Conservation (phyloP, 2,329 filamentous ascomycete species). For the Cordyceps tenuipes region DNA sequence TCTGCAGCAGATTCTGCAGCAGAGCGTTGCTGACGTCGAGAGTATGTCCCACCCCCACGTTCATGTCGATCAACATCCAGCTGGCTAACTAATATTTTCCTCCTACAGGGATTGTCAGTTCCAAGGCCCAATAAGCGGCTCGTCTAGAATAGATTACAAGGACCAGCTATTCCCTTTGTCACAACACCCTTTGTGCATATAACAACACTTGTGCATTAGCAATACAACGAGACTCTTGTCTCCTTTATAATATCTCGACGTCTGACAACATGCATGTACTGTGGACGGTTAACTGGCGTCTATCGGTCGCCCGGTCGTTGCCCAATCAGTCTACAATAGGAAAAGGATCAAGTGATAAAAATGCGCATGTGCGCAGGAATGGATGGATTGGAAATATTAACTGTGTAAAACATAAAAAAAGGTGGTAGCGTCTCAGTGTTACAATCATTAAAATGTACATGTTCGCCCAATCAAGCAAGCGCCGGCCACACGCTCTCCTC, state of each 20-base stretch:
- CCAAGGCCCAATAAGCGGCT: constrained; percentile 54
- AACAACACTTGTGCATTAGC: constrained; percentile 55
- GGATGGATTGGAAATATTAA: background rate
- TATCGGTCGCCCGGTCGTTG: background rate
- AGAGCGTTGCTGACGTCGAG: constrained; percentile 94
- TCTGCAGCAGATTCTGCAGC: constrained; percentile 94
- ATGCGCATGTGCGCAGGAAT: background rate
- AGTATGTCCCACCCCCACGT: constrained; percentile 46
- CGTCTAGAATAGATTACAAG: constrained; percentile 30
- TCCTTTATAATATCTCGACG: constrained; percentile 9
- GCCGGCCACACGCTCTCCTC: background rate
- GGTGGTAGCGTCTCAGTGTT: background rate
- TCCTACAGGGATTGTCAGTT: constrained; percentile 48
- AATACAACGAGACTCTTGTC: constrained; percentile 35
- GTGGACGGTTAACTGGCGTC: background rate
- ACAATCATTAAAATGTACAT: constrained; percentile 10
- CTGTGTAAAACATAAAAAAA: background rate
- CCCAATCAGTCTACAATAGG: background rate
- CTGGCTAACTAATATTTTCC: constrained; percentile 24
- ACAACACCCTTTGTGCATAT: constrained; percentile 44
- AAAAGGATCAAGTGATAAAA: background rate
- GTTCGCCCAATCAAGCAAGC: background rate
- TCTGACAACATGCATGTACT: background rate
- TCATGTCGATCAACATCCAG: background rate
- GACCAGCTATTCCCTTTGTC: constrained; percentile 43